Percentiles rank a stretch among this genome's conserved stretches.
phyloP scores from a whole-genome alignment of 306 rosid species.

The Canavalia ensiformis region DNA sequence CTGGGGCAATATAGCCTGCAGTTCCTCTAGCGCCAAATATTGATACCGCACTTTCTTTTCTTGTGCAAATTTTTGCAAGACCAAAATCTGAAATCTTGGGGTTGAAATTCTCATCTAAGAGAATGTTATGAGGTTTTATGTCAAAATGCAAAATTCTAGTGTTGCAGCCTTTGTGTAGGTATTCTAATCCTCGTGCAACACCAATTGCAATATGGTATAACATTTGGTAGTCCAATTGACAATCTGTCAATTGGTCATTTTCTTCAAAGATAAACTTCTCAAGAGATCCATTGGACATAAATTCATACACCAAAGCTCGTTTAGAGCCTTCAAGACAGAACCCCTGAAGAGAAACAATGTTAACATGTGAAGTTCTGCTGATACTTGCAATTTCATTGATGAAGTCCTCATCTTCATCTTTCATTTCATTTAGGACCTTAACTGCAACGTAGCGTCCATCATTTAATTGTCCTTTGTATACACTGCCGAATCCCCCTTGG shows the following conservation, averaged over 20 bases:
- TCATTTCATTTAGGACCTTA: constrained; percentile 47
- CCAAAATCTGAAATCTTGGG: constrained; percentile 65
- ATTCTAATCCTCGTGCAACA: constrained; percentile 59
- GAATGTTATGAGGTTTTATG: constrained; percentile 62
- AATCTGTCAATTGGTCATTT: background rate
- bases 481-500: constrained; percentile 50
- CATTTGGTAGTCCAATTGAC: constrained; percentile 43
- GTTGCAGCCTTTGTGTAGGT: constrained; percentile 53
- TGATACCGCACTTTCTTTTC: constrained; percentile 51
- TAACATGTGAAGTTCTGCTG: constrained; percentile 52
- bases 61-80: constrained; percentile 55
- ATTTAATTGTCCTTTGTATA: constrained; percentile 46
- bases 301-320: constrained; percentile 54
- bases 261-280: constrained; percentile 56
- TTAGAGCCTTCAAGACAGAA: constrained; percentile 47
- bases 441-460: constrained; percentile 53
- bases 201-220: constrained; percentile 52
- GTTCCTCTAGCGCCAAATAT: constrained; percentile 56
- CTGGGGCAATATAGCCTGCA: constrained; percentile 56
- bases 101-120: constrained; percentile 45
- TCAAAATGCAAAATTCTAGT: constrained; percentile 60
- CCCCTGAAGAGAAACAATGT: constrained; percentile 40
- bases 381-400: constrained; percentile 47
- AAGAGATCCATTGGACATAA: constrained; percentile 60
- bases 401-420: constrained; percentile 54